Base-by-base conservation (phyloP, 2,329 filamentous ascomycete species). In the Phaeosphaeria sp. region DNA sequence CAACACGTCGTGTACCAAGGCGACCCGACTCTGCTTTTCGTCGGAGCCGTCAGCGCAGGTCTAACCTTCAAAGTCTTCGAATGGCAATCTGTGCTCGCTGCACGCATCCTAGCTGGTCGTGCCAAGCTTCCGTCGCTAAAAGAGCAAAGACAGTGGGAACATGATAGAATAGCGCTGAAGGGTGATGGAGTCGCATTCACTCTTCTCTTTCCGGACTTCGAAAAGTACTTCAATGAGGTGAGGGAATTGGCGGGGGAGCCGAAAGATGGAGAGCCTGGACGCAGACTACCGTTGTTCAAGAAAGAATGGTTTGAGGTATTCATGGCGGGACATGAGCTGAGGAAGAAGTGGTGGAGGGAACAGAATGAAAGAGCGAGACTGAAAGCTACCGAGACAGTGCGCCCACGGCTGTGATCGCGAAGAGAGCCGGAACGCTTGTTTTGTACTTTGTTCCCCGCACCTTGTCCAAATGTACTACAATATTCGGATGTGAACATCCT, bases 61-160 rank as follows among this genome's bases (percentile, higher is more conserved):
- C 57, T 91, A 25, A 90, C 88, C 0, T 90, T 91, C 76, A 89
- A 87, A 68, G 82, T 89, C 27, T 89, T 89, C 54, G 88, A 90
- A 74, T 89, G 86, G 85, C 87, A 90, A 66, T 86, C 87, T 6
- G 87, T 89, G 0, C 80, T 86, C 1, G 85, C 83, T 0, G 87
- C 87, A 1, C 78, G 87, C 0, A 73, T 88, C 2, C 78, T 89
- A 0, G 83, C 87, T 0, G 85, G 85, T 0, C 78, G 85, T 1
- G 82, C 81, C 0, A 74, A 63, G 0, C 73, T 89, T 1, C 88
- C 87, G 0, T 61, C 81, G 0, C 21, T 76, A 0, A 74, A 77
- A 13, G 84, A 83, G 53, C 85, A 86, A 77, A 66, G 77, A 33
- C 70, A 65, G 20, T 90, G 87, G 88, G 87, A 90, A 64, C 65